phyloP scores from a whole-genome alignment of 1,284 basidiomycete genomes.

The Pyrrhoderma noxium region DNA sequence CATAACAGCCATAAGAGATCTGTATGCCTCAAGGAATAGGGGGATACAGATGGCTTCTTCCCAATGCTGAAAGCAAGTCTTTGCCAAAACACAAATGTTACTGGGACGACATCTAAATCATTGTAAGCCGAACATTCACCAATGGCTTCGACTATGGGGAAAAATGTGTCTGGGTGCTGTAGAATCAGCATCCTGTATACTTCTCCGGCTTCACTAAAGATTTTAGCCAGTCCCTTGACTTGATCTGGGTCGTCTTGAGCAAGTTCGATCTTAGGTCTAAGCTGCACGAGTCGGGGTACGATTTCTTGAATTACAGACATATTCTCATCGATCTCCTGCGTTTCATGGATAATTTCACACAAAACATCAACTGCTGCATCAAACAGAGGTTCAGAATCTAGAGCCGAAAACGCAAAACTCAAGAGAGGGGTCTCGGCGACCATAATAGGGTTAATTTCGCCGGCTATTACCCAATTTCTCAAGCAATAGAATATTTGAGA shows the following conservation, averaged over 20 bases:
- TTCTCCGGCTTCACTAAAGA: constrained; percentile 95
- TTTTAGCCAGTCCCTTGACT: constrained; percentile 84
- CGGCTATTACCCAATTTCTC: constrained; percentile 82
- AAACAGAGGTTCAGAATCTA: constrained; percentile 82
- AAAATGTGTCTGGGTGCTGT: constrained; percentile 84
- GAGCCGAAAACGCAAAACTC: constrained; percentile 74
- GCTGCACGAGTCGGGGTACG: constrained; percentile 72
- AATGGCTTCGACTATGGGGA: constrained; percentile 92
- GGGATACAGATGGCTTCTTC: constrained; percentile 65
- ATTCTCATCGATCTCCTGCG: constrained; percentile 95
- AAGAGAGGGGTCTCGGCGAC: constrained; percentile 83
- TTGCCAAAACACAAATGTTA: constrained; percentile 99
- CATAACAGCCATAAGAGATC: constrained; percentile 78
- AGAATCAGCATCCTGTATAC: constrained; percentile 88
- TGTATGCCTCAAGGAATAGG: constrained; percentile 76
- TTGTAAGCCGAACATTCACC: constrained; percentile 89
- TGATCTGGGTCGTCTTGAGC: constrained; percentile 77
- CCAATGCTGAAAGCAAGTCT: constrained; percentile 78
- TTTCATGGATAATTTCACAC: constrained; percentile 96
- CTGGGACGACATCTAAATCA: constrained; percentile 94
- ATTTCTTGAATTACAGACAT: constrained; percentile 84
- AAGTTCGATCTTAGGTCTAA: constrained; percentile 58
- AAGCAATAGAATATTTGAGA: constrained; percentile 82
- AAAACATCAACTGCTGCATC: constrained; percentile 89
- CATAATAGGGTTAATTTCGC: constrained; percentile 66